phyloP scores from a whole-genome alignment of 805 yeast genomes.

The Kazachstania psychrophila region DNA sequence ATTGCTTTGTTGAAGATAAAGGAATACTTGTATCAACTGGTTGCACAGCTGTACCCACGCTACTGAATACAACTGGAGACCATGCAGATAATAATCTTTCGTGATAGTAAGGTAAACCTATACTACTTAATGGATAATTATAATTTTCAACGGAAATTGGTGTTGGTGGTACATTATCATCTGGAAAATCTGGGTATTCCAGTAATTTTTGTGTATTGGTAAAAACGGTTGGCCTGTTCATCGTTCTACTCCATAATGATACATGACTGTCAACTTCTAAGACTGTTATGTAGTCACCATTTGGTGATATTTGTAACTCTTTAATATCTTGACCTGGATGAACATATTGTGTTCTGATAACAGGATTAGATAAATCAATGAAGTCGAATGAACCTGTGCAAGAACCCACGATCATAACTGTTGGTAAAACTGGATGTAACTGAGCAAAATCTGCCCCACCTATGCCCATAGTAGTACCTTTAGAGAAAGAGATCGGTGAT shows the following conservation, averaged over 20 bases:
- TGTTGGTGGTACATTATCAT: constrained; percentile 26
- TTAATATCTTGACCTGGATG: constrained; percentile 30
- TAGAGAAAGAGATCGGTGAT: constrained; percentile 78
- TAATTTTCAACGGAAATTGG: constrained; percentile 35
- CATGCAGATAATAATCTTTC: constrained; percentile 72
- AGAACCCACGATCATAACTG: constrained; percentile 66
- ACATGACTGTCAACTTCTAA: constrained; percentile 54
- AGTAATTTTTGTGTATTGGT: constrained; percentile 35
- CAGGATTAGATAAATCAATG: constrained; percentile 75
- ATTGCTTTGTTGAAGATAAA: constrained; percentile 3
- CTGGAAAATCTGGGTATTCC: constrained; percentile 45
- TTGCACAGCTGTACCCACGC: constrained; percentile 51
- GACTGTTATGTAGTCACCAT: constrained; percentile 72
- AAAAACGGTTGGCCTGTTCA: constrained; percentile 13
- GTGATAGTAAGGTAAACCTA: constrained; percentile 84
- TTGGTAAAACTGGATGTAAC: constrained; percentile 79
- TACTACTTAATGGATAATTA: constrained; percentile 49
- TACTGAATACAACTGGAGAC: constrained; percentile 56
- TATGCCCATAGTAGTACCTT: constrained; percentile 32
- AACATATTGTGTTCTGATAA: constrained; percentile 31
- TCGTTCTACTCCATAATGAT: constrained; percentile 26
- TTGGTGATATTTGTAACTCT: constrained; percentile 31
- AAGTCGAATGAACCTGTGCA: constrained; percentile 75
- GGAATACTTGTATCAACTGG: constrained; percentile 36
- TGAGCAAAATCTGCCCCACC: constrained; percentile 81